phyloP scores from a whole-genome alignment of 1,284 basidiomycete species.

The Stereum hirsutum region DNA sequence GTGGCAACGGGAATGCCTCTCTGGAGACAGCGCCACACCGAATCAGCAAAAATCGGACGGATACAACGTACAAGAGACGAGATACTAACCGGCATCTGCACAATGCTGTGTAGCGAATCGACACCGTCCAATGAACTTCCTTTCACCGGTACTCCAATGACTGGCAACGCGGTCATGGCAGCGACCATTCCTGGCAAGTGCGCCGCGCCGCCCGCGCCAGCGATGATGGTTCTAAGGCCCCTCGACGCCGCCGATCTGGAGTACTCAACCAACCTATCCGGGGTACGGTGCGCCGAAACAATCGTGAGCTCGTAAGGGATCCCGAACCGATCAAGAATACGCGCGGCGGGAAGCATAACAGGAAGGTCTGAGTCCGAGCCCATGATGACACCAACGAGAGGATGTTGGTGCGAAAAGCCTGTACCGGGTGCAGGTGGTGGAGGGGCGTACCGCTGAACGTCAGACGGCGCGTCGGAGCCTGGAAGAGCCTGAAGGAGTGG shows the following conservation, averaged over 20 bases:
- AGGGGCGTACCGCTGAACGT: conserved; percentile 52
- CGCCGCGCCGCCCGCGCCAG: conserved; percentile 95
- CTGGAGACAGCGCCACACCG: conserved; percentile 28
- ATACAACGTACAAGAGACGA: conserved; percentile 2
- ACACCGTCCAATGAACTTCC: conserved; percentile 92
- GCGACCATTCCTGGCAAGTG: conserved; percentile 99
- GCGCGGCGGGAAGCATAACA: conserved; percentile 86
- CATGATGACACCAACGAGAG: conserved; percentile 95
- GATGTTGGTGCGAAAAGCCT: conserved; percentile 56
- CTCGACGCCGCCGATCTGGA: conserved; percentile 70
- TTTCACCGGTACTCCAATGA: conserved; percentile 96
- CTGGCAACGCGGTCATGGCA: conserved; percentile 86
- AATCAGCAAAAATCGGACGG: neutral
- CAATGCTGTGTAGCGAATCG: conserved; percentile 93
- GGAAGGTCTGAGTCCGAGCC: conserved; percentile 98
- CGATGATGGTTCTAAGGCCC: conserved; percentile 79
- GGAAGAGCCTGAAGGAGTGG: conserved; percentile 63
- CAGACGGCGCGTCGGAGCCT: conserved; percentile 32
- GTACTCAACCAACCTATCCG: conserved; percentile 80
- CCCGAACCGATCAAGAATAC: conserved; percentile 73
- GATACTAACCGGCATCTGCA: conserved; percentile 91
- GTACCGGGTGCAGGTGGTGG: conserved; percentile 28
- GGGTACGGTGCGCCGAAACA: conserved; percentile 94
- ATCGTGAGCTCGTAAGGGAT: conserved; percentile 94
- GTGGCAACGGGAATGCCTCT: conserved; percentile 96